Evolutionary conservation across 2,329 filamentous ascomycete genomes (phyloP).

Genomic region (Nigrospora osmanthi): DNA sequence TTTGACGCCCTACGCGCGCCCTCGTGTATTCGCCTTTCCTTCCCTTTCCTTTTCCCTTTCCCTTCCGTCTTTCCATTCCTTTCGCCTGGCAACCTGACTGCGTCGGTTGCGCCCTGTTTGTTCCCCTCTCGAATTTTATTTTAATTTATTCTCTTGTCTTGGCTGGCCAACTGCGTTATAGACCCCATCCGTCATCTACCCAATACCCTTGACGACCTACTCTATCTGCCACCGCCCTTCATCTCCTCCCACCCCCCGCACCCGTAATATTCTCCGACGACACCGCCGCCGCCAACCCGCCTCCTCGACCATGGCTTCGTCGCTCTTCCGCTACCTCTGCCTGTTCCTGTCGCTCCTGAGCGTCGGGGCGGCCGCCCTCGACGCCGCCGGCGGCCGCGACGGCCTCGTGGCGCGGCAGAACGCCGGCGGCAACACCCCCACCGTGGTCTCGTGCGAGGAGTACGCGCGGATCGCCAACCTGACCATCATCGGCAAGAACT

Average conservation of each 20-base stretch:
- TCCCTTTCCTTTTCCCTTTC: background rate
- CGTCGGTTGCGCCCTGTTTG: slow-evolving; percentile 1
- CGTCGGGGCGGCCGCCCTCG: background rate
- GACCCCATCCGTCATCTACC: too few species aligned
- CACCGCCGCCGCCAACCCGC: background rate
- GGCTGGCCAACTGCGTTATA: background rate
- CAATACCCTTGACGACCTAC: too few species aligned
- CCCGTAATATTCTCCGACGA: background rate
- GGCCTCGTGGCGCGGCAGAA: background rate
- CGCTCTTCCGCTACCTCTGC: background rate
- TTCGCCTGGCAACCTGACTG: background rate
- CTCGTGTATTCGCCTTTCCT: background rate
- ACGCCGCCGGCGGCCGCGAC: background rate
- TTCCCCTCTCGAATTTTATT: background rate
- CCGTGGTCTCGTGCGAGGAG: slow-evolving; percentile 1
- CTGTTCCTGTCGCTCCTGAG: slow-evolving; percentile 1
- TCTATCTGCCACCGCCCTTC: too few species aligned
- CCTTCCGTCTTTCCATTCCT: background rate
- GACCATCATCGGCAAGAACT: slow-evolving; percentile 35
- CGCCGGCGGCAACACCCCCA: background rate
- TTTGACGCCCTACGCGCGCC: background rate
- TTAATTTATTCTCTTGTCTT: slow-evolving; percentile 1
- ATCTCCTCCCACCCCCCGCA: too few species aligned
- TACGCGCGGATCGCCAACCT: slow-evolving; percentile 29
- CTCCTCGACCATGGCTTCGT: background rate